Evolutionary conservation across 768 basidiomycete genomes (phyloP).

Genomic region (Termitomyces sp.): DNA sequence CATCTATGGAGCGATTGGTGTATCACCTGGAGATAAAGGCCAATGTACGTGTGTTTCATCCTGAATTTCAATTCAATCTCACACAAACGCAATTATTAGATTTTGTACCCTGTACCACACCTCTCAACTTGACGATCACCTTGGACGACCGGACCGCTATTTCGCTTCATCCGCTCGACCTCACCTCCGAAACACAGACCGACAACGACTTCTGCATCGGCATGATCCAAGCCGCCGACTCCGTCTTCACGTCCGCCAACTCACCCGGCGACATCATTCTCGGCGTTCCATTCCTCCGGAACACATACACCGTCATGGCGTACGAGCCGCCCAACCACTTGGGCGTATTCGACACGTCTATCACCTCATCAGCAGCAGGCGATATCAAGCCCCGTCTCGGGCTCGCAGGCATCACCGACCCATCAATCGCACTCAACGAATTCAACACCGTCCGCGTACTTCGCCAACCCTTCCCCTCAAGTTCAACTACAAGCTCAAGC

Average conservation of each 20-base stretch:
- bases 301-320: constrained; percentile 56
- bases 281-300: constrained; percentile 74
- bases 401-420: constrained; percentile 57
- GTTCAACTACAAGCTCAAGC: not conserved
- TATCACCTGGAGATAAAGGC: constrained; percentile 53
- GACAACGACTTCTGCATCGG: constrained; percentile 52
- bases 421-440: constrained; percentile 54
- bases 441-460: constrained; percentile 67
- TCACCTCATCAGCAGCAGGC: not conserved
- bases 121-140: constrained; percentile 68
- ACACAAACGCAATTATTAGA: constrained; percentile 41
- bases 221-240: constrained; percentile 55
- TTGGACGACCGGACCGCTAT: constrained; percentile 52
- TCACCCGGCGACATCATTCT: constrained; percentile 63
- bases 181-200: constrained; percentile 43
- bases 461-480: constrained; percentile 41
- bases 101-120: constrained; percentile 66
- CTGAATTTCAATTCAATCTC: not conserved
- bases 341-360: not conserved
- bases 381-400: constrained; percentile 46
- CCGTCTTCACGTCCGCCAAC: constrained; percentile 27
- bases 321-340: not conserved
- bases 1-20: constrained; percentile 71
- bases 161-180: constrained; percentile 70
- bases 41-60: constrained; percentile 42